phyloP scores from a whole-genome alignment of 306 rosid genomes.

The Crataegus laevigata region DNA sequence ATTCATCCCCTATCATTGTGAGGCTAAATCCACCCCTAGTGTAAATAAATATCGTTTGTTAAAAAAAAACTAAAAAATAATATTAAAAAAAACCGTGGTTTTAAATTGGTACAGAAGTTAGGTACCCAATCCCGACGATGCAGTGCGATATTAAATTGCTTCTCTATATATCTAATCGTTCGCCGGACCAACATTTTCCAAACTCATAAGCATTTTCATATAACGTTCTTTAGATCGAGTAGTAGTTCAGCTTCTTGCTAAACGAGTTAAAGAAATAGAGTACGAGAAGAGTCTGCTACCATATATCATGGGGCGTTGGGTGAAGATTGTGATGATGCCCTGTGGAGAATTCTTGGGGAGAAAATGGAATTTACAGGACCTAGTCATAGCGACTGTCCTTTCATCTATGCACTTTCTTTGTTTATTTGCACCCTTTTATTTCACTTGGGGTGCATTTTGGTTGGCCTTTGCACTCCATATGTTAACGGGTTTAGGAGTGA shows the following conservation, averaged over 20 bases:
- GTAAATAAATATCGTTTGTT: too few species aligned
- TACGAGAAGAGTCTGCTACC: too few species aligned
- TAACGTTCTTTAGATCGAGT: too few species aligned
- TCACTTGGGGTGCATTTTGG: constrained; percentile 57
- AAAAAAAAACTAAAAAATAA: too few species aligned
- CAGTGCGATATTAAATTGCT: background rate
- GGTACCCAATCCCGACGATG: too few species aligned
- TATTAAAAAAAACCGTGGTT: too few species aligned
- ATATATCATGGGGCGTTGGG: background rate
- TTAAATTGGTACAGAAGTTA: too few species aligned
- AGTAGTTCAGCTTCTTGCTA: too few species aligned
- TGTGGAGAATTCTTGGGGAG: constrained; percentile 35
- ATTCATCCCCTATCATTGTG: rapidly evolving
- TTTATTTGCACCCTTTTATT: constrained; percentile 61
- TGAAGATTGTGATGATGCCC: background rate
- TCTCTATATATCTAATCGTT: background rate
- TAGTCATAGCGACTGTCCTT: constrained; percentile 46
- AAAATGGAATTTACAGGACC: constrained; percentile 57
- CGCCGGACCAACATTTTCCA: background rate
- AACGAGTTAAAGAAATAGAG: too few species aligned
- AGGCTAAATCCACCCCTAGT: rapidly evolving
- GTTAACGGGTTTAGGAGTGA: constrained; percentile 62
- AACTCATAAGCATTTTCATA: too few species aligned
- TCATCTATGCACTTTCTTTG: constrained; percentile 44
- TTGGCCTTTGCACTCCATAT: constrained; percentile 45